A percentile compares a stretch with the other conserved stretches of the same genome.
phyloP scores from a whole-genome alignment of 495 filamentous ascomycete genomes.

The Tricharina praecox region DNA sequence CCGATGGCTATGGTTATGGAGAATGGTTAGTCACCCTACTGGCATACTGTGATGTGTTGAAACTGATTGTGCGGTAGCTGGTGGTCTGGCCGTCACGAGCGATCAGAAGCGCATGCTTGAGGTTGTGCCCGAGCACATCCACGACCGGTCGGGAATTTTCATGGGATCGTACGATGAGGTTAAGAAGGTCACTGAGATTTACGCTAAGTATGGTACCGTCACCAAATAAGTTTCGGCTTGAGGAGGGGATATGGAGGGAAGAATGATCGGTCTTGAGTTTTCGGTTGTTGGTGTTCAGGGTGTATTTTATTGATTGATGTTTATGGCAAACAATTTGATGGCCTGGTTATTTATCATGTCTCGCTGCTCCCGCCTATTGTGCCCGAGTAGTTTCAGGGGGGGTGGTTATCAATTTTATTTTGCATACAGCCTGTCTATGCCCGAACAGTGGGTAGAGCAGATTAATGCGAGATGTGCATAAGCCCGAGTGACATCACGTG shows the following conservation, averaged over 20 bases:
- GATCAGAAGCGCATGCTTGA: constrained; percentile 77
- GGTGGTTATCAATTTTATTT: too few relatives aligned
- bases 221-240: background rate
- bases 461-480: too few relatives aligned
- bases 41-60: too few relatives aligned
- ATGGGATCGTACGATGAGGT: constrained; percentile 89
- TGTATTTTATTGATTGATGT: constrained; percentile 5
- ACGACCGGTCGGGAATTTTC: constrained; percentile 91
- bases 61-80: constrained; percentile 37
- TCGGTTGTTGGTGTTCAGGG: constrained; percentile 3
- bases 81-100: constrained; percentile 79
- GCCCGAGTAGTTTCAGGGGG: too few relatives aligned
- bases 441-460: too few relatives aligned
- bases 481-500: too few relatives aligned
- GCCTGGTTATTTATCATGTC: background rate
- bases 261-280: background rate
- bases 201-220: constrained; percentile 32
- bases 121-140: constrained; percentile 81
- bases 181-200: constrained; percentile 73
- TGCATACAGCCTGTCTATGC: too few relatives aligned
- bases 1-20: constrained; percentile 99
- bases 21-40: constrained; percentile 63
- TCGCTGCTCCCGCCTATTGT: too few relatives aligned
- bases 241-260: background rate
- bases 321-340: background rate